Base-by-base conservation (phyloP, 768 basidiomycete genomes). In the Collybia sordida region DNA sequence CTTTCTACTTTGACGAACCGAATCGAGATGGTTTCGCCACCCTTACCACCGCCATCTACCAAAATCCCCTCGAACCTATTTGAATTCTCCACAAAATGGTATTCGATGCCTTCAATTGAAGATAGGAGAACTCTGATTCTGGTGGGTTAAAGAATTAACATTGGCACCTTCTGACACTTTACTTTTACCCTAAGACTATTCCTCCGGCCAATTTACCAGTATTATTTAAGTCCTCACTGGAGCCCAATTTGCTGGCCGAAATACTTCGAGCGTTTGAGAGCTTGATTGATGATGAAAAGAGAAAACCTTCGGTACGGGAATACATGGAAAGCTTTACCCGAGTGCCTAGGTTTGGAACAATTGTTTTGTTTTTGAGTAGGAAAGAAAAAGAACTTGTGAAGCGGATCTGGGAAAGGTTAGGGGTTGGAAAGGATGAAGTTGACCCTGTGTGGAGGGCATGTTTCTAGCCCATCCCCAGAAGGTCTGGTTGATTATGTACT, bases 161-260 rank as follows among this genome's bases (percentile, higher is more conserved):
- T 42, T 36, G 25, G 7, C 25, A 7, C 36, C 8, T 36, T 35
- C 23, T 24, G 21, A 34, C 11, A 27, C 25, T 52, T 15, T 47
- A 28, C 23, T 44, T 8, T 25, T 34, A 14, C 22, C 12, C 19
- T 4, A 56, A 90, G 85, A 73, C 70, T 27, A 73, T 90, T 38
- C 68, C 78, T 0, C 81, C 89, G 0, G 41, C 70, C 6, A 67
- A 70, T 15, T 63, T 92, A 22, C 86, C 88, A 0, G 56, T 72
- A 1, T 64, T 93, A 34, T 90, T 88, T 67, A 77, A 85, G 57
- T 80, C 73, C 0, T 88, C 88, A 0, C 72, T 93, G 25, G 90
- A 92, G 38, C 79, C 90, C 0, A 58, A 73, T 1, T 58, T 88
- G 22, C 75, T 93, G 15, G 71, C 72, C 2, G 79, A 81, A 1